Conservation (phyloP, 2,329 filamentous ascomycete species). For the Cladophialophora yegresii region DNA sequence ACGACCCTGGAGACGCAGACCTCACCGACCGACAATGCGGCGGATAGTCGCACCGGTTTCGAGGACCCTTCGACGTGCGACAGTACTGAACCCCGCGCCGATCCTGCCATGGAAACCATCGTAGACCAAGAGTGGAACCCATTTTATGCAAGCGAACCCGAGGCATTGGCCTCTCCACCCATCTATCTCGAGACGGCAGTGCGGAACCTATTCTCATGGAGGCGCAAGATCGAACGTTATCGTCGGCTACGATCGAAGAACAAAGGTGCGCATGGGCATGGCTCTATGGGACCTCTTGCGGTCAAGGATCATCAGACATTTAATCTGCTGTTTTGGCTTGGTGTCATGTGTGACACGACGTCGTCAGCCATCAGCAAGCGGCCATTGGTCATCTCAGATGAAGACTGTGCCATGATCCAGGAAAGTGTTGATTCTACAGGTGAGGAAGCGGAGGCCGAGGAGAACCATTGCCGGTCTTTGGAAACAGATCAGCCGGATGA, state of each 20-base stretch:
- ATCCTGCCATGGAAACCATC: conserved; percentile 2
- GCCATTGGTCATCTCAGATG: conserved; percentile 50
- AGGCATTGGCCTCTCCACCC: conserved; percentile 22
- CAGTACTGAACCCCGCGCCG: background rate
- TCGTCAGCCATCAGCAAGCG: conserved; percentile 57
- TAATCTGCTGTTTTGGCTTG: conserved; percentile 60
- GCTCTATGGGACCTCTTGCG: conserved; percentile 10
- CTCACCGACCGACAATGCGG: conserved; percentile 1
- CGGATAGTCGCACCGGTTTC: conserved; percentile 3
- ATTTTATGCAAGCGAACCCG: conserved; percentile 22
- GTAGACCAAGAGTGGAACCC: conserved; percentile 25
- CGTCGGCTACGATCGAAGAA: conserved; percentile 16
- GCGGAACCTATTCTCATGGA: conserved; percentile 29
- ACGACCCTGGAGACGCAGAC: background rate
- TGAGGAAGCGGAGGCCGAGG: conserved; percentile 1
- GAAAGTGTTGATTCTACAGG: conserved; percentile 1
- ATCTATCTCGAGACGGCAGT: conserved; percentile 31
- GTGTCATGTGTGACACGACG: conserved; percentile 62
- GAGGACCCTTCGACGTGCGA: background rate
- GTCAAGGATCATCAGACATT: conserved; percentile 51
- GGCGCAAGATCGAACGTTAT: conserved; percentile 25
- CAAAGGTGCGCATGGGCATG: background rate
- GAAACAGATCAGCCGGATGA: conserved; percentile 34
- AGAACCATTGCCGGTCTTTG: background rate
- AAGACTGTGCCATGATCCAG: conserved; percentile 48